Evolutionary conservation across 2,329 filamentous ascomycete genomes (phyloP), one percentile per base, ranked within the genome.

Genomic region (Stagonosporopsis tanaceti): DNA sequence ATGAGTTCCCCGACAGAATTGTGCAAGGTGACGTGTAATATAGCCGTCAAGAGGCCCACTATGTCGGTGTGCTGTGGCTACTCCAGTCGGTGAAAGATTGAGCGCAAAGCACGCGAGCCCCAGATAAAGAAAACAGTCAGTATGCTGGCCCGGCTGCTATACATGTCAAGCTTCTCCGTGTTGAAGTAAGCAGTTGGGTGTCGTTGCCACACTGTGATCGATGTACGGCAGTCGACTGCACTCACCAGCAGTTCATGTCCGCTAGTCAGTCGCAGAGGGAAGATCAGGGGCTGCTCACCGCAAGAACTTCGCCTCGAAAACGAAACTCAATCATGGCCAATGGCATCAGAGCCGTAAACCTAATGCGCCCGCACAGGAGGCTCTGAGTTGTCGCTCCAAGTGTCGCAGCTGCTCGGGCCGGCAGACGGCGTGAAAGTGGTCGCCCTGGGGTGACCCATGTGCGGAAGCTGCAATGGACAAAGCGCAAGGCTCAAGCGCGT

Each of bases 231-330:
- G 57, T 50, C 52, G 48, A 42, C 59, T 63, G 65, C 60, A 62
- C 57, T 61, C 53, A 50, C 63, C 60, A 62, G 53, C 52, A 66
- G 65, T 65, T 70, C 64, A 64, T 41, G 61, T 57, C 57, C 59
- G 54, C 45, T 47, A 50, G 50, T 53, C 57, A 57, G 55, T 34
- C 20, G 20, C 24, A 28, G 44, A 34, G 55, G 46, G 57, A 41
- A 52, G 59, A 64, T 70, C 66, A 69, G 66, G 67, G 67, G 66
- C 53, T 57, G 60, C 55, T 65, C 59, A 64, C 60, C 61, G 57
- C 59, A 63, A 48, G 45, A 57, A 46, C 32, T 44, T 50, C 44
- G 48, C 54, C 44, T 57, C 38, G 39, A 39, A 45, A 53, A 57
- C 38, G 32, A 50, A 53, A 52, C 42, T 35, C 34, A 48, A 48